Evolutionary conservation across 768 basidiomycete genomes (phyloP).

Genomic region (Kockovaella imperatae): DNA sequence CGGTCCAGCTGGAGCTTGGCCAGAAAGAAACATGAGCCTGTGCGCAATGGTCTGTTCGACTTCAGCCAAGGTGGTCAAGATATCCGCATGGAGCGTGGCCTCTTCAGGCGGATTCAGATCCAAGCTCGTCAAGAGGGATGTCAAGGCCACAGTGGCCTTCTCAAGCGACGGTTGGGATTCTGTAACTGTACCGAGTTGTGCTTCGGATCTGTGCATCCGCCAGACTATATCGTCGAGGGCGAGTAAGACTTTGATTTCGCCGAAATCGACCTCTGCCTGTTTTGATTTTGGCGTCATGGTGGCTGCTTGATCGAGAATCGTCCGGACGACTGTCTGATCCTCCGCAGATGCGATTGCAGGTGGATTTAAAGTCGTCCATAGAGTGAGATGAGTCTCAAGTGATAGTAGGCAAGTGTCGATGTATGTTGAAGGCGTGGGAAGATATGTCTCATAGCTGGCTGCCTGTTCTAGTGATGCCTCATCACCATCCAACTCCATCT

Average conservation of each 20-base stretch:
- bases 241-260: constrained; percentile 33
- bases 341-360: constrained; percentile 14
- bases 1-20: constrained; percentile 23
- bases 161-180: constrained; percentile 28
- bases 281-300: constrained; percentile 12
- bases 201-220: constrained; percentile 26
- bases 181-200: constrained; percentile 10
- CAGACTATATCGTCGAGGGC: constrained; percentile 32
- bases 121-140: constrained; percentile 16
- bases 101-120: constrained; percentile 29
- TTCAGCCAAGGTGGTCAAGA: constrained; percentile 27
- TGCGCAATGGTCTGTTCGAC: constrained; percentile 24
- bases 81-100: constrained; percentile 21
- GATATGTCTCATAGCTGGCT: constrained; percentile 29
- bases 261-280: constrained; percentile 36
- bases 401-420: constrained; percentile 29
- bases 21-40: constrained; percentile 17
- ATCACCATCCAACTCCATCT: constrained; percentile 17
- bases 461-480: constrained; percentile 1
- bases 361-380: constrained; percentile 26
- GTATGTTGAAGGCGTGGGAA: constrained; percentile 32
- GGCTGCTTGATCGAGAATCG: constrained; percentile 20
- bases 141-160: constrained; percentile 23
- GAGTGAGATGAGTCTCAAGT: constrained; percentile 21
- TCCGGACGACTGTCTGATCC: constrained; percentile 24